phyloP scores from a whole-genome alignment of 1,139 yeast genomes.

The Yamadazyma triangularis region DNA sequence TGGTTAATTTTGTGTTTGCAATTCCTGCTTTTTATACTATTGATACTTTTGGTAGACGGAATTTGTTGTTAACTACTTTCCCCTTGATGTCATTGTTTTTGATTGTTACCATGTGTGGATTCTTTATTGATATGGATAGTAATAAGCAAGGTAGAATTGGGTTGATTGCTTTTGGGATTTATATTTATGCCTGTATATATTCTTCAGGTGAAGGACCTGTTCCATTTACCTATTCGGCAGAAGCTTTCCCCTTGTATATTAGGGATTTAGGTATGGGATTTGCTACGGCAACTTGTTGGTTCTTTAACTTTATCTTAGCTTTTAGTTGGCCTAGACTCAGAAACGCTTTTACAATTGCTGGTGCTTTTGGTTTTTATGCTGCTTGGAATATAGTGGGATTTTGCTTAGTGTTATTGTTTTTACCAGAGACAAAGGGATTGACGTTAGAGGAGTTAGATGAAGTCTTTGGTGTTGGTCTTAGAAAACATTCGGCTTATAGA shows the following conservation, averaged over 20 bases:
- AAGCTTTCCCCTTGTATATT: constrained; percentile 19
- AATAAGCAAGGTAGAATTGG: constrained; percentile 53
- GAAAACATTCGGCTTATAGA: constrained; percentile 55
- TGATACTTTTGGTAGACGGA: constrained; percentile 70
- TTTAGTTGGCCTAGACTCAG: constrained; percentile 36
- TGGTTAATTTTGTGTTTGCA: constrained; percentile 72
- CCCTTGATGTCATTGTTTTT: constrained; percentile 70
- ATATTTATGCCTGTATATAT: constrained; percentile 68
- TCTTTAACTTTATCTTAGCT: constrained; percentile 45
- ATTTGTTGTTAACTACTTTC: constrained; percentile 64
- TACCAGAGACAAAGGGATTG: constrained; percentile 45
- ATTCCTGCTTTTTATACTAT: constrained; percentile 63
- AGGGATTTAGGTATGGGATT: constrained; percentile 29
- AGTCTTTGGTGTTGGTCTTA: constrained; percentile 30
- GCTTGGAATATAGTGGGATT: constrained; percentile 82
- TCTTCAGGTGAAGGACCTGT: constrained; percentile 88
- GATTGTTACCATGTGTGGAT: constrained; percentile 72
- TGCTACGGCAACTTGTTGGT: constrained; percentile 38
- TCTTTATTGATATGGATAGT: constrained; percentile 50
- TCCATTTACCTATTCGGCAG: constrained; percentile 21
- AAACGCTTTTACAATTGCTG: constrained; percentile 34
- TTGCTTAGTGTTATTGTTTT: constrained; percentile 39
- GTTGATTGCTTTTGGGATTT: constrained; percentile 66
- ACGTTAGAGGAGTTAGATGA: constrained; percentile 43
- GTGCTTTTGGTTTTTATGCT: constrained; percentile 88